Conservation (phyloP, 1,284 basidiomycete genomes). For the Malassezia equina region DNA sequence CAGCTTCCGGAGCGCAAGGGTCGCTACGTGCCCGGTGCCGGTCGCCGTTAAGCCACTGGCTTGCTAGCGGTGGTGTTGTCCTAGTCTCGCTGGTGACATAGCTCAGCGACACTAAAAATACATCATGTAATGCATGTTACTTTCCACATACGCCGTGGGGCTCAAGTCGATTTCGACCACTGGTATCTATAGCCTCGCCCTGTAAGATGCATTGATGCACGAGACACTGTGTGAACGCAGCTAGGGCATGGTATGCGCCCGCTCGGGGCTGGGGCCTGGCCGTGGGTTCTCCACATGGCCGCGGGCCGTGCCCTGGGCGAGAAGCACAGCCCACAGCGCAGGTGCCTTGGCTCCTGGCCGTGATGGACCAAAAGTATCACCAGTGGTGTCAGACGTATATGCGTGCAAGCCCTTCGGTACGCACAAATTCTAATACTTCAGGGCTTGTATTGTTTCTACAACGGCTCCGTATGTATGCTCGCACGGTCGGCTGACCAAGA, state of each 20-base stretch:
- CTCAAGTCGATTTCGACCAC: not conserved
- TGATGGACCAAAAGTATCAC: conserved; percentile 12
- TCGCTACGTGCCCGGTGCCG: conserved; percentile 45
- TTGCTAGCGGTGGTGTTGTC: not conserved
- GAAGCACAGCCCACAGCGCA: too few species aligned
- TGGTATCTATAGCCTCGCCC: not conserved
- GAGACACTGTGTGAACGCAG: not conserved
- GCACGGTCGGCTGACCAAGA: not conserved
- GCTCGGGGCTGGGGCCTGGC: too few species aligned
- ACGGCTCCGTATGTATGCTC: conserved; percentile 14
- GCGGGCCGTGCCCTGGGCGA: not conserved
- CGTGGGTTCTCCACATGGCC: not conserved
- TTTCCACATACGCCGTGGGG: not conserved
- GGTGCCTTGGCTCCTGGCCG: not conserved
- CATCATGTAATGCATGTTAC: conserved; percentile 20
- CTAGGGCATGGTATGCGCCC: too few species aligned
- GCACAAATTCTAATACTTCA: not conserved
- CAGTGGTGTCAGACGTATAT: conserved; percentile 17
- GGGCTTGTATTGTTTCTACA: conserved; percentile 38
- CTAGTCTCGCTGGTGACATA: conserved; percentile 3
- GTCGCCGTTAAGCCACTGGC: conserved; percentile 32
- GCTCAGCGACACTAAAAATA: conserved; percentile 12
- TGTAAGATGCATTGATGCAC: conserved; percentile 1
- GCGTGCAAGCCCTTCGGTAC: conserved; percentile 7
- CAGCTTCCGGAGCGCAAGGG: conserved; percentile 44